Percentiles rank a stretch among this genome's conserved stretches.
Conservation (phyloP, 805 yeast genomes). For the Cyberlindnera subsufficiens region DNA sequence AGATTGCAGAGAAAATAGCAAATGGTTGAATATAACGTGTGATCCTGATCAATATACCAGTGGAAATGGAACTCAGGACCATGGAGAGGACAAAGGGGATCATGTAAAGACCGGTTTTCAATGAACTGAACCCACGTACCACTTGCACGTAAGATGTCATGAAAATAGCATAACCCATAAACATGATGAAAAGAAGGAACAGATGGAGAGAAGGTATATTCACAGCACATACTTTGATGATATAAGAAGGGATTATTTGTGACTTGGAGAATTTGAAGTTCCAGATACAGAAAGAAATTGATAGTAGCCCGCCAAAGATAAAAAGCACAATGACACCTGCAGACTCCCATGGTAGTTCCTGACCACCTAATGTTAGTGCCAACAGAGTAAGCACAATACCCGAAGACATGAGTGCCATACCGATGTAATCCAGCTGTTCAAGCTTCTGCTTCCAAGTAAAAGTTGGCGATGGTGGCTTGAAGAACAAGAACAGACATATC, state of each 20-base stretch:
- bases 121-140: constrained; percentile 27
- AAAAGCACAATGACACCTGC: constrained; percentile 45
- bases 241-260: constrained; percentile 32
- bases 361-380: constrained; percentile 53
- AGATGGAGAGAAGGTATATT: constrained; percentile 26
- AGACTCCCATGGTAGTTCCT: constrained; percentile 46
- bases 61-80: constrained; percentile 7
- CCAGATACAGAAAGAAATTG: constrained; percentile 8
- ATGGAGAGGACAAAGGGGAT: constrained; percentile 16
- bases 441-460: constrained; percentile 34
- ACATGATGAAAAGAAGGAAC: constrained; percentile 31
- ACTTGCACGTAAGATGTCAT: constrained; percentile 46
- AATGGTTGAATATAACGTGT: constrained; percentile 31
- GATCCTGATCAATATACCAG: constrained; percentile 28
- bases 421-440: constrained; percentile 42
- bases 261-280: constrained; percentile 11
- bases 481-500: constrained; percentile 31
- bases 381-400: constrained; percentile 40
- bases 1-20: constrained; percentile 24
- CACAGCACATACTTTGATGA: constrained; percentile 33
- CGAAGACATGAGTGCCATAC: constrained; percentile 35
- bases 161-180: constrained; percentile 33
- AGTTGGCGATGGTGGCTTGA: constrained; percentile 41
- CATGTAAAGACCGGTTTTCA: constrained; percentile 18
- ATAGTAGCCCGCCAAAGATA: constrained; percentile 24